Conservation (phyloP, 768 basidiomycete species). For the Leccinum sublutescens region DNA sequence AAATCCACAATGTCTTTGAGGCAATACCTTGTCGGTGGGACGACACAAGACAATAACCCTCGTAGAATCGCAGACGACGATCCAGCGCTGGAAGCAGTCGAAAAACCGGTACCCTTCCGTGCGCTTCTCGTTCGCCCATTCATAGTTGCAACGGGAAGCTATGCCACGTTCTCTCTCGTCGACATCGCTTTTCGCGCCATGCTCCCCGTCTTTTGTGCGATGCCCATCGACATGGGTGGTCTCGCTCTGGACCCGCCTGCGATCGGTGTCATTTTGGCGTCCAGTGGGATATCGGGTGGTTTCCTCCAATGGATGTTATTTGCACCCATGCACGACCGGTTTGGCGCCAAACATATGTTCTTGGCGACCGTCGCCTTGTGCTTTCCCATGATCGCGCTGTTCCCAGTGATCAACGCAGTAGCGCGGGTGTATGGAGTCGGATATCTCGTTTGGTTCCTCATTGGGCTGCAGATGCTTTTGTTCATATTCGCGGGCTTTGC, state of each 20-base stretch:
- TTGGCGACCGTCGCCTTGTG: no score
- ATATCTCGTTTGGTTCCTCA: no score
- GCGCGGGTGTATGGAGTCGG: no score
- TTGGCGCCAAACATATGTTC: no score
- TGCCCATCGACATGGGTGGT: conserved; percentile 31
- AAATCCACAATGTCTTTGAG: conserved; percentile 9
- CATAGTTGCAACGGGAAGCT: conserved; percentile 56
- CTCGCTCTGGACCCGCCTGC: conserved; percentile 25
- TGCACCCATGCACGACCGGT: conserved; percentile 46
- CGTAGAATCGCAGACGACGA: background rate
- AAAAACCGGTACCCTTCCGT: conserved; percentile 43
- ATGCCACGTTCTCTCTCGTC: conserved; percentile 56
- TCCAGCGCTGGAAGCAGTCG: background rate
- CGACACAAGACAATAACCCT: background rate
- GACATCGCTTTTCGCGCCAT: conserved; percentile 61
- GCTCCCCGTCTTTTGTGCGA: conserved; percentile 33
- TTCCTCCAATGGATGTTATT: conserved; percentile 63
- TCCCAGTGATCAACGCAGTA: no score
- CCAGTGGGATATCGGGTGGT: conserved; percentile 32
- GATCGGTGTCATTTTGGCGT: conserved; percentile 30
- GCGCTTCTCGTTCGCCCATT: conserved; percentile 52
- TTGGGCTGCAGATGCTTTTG: no score
- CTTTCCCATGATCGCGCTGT: no score
- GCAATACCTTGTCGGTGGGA: conserved; percentile 18
- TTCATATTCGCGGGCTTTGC: no score